Evolutionary conservation across 306 rosid species (phyloP), one percentile per base, ranked within the genome.

Genomic region (Herpetospermum pedunculosum): DNA sequence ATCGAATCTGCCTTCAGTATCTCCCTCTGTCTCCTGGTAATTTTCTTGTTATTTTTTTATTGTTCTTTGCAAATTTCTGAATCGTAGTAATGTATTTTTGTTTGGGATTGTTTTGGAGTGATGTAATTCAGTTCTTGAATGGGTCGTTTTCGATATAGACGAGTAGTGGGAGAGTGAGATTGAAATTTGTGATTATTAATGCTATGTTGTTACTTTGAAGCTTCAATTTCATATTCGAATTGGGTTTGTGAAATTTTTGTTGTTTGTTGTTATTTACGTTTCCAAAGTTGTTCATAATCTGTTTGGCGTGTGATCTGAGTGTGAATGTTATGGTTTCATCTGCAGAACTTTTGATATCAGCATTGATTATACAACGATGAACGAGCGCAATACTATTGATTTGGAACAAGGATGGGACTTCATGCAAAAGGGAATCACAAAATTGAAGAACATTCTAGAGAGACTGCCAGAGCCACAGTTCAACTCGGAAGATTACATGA

Each of bases 341-440:
- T 78, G 78, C 70, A 83, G 87, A 37, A 70, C 25, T 72, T 60
- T 30, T 6, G 59, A 23, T 47, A 69, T 76, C 21, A 68, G 54
- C 58, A 70, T 34, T 72, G 70, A 49, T 28, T 26, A 54, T 53
- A 78, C 81, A 84, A 30, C 77, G 58, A 81, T 77, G 87, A 81
- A 77, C n/a, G 85, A 84, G 73, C 78, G 81, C 0, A 77, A 78
- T 74, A 76, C 84, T 15, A 81, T 79, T 49, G 85, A 72, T 62
- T 75, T 85, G 30, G 88, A 83, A 62, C 85, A 87, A 74, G 82
- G 79, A 68, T 87, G 96, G 96, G 87, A 87, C 75, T 75, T 81
- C 46, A 84, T 89, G 75, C 90, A 77, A 72, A 83, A 69, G 59
- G 90, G 87, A 21, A 82, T 89, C 77, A 80, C 84, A 48, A 87